These are phyloP conservation scores for Hortaea werneckii DNA, from an alignment of 2,329 filamentous ascomycete species.

Conservation along the genomic window DNA sequence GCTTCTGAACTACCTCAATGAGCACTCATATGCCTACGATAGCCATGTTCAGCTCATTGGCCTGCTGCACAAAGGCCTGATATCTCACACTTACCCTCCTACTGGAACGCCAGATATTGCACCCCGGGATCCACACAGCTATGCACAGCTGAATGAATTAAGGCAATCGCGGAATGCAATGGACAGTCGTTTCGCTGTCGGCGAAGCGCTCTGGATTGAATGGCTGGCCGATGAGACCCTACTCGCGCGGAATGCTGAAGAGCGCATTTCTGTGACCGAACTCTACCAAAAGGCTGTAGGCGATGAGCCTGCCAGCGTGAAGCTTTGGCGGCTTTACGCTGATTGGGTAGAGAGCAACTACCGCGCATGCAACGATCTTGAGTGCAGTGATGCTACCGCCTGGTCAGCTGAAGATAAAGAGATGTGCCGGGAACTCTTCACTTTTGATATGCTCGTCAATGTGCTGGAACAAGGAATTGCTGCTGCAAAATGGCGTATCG, in stretches of 20 bases:
- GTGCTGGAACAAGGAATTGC: conserved; percentile 64
- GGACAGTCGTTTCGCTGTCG: conserved; percentile 56
- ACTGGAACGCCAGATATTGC: conserved; percentile 11
- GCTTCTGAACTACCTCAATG: conserved; percentile 32
- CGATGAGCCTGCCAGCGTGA: conserved; percentile 63
- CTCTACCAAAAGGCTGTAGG: conserved; percentile 58
- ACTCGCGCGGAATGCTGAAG: conserved; percentile 52
- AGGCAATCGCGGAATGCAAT: conserved; percentile 47
- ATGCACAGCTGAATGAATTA: conserved; percentile 36
- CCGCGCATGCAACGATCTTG: conserved; percentile 49
- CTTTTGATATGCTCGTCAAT: conserved; percentile 53
- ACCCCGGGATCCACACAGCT: conserved; percentile 27
- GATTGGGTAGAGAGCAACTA: conserved; percentile 68
- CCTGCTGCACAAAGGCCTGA: conserved; percentile 39
- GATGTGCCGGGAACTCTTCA: conserved; percentile 62
- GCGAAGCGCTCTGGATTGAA: conserved; percentile 68
- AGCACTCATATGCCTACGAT: conserved; percentile 41
- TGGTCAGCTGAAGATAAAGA: conserved; percentile 58
- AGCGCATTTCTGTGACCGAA: conserved; percentile 60
- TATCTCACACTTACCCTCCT: conserved; percentile 28
- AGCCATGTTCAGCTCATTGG: conserved; percentile 39
- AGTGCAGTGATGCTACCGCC: conserved; percentile 34
- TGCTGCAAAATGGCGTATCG: conserved; percentile 61
- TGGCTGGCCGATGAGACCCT: conserved; percentile 63
- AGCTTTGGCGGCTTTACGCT: conserved; percentile 67